Percentiles rank a stretch among this genome's conserved stretches.
Evolutionary conservation across 2,329 filamentous ascomycete species (phyloP).

Genomic region (Diaporthe humulicola): DNA sequence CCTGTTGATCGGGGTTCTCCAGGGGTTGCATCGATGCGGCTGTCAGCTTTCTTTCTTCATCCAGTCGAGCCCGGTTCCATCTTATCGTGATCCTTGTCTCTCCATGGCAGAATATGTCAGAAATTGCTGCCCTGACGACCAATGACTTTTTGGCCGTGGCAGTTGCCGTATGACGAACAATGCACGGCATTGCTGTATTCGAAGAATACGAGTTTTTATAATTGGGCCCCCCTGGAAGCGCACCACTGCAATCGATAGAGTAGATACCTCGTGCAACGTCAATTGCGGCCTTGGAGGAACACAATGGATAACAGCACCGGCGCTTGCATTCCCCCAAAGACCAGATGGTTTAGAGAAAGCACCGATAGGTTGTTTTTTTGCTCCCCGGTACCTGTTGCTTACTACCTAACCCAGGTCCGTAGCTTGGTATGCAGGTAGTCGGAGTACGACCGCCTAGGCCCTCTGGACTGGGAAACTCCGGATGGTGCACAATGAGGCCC

Average conservation of each 20-base stretch:
- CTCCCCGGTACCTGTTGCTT: not conserved
- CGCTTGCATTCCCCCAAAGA: not conserved
- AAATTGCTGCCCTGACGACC: conserved; percentile 18
- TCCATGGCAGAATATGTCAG: conserved; percentile 25
- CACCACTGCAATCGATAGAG: conserved; percentile 31
- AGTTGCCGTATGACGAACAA: conserved; percentile 36
- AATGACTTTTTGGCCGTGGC: conserved; percentile 32
- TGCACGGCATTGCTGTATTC: conserved; percentile 36
- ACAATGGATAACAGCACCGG: not conserved
- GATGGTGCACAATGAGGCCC: conserved; percentile 17
- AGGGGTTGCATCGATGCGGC: conserved; percentile 27
- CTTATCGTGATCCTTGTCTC: conserved; percentile 38
- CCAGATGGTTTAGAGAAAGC: not conserved
- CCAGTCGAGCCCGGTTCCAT: conserved; percentile 30
- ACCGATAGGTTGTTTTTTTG: not conserved
- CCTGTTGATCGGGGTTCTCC: conserved; percentile 19
- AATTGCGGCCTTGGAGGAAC: conserved; percentile 11
- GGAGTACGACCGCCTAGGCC: not conserved
- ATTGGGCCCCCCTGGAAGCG: conserved; percentile 38
- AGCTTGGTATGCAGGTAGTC: not conserved
- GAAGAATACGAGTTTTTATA: conserved; percentile 40
- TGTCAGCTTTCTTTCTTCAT: conserved; percentile 29
- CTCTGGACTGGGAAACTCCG: conserved; percentile 16
- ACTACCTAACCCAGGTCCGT: not conserved
- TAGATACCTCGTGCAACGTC: conserved; percentile 31